Percentiles rank a stretch among this genome's conserved stretches.
Conservation (phyloP, 2,329 filamentous ascomycete genomes). For the Colletotrichum spinosum region DNA sequence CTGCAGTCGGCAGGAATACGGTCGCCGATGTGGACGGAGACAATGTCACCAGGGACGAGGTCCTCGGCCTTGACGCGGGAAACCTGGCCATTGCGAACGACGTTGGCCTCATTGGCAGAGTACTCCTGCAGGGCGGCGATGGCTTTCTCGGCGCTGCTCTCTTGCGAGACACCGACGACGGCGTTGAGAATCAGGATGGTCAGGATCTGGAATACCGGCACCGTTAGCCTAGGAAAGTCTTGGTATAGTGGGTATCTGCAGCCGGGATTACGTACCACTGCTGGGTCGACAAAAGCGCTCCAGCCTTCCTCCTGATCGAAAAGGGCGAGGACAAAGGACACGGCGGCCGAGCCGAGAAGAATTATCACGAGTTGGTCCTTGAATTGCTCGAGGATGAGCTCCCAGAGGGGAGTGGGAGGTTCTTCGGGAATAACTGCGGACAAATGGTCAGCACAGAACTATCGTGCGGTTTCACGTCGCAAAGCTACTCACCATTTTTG, state of each 20-base stretch:
- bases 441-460: slow-evolving; percentile 35
- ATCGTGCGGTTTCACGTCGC: slow-evolving; percentile 20
- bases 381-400: slow-evolving; percentile 97
- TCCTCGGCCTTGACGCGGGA: slow-evolving; percentile 94
- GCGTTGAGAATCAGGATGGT: slow-evolving; percentile 97
- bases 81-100: slow-evolving; percentile 84
- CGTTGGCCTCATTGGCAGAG: slow-evolving; percentile 97
- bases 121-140: slow-evolving; percentile 99
- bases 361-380: slow-evolving; percentile 99
- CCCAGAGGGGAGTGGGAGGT: slow-evolving; percentile 94
- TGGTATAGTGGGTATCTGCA: slow-evolving; percentile 30
- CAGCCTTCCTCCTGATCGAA: slow-evolving; percentile 94
- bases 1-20: slow-evolving; percentile 96
- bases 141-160: slow-evolving; percentile 98
- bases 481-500: slow-evolving; percentile 68
- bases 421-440: slow-evolving; percentile 77
- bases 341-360: slow-evolving; percentile 88
- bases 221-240: slow-evolving; percentile 37
- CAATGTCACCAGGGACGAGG: slow-evolving; percentile 92
- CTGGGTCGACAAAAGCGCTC: slow-evolving; percentile 97
- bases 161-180: slow-evolving; percentile 96
- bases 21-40: slow-evolving; percentile 90
- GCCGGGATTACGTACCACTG: slow-evolving; percentile 75
- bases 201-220: slow-evolving; percentile 74
- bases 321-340: slow-evolving; percentile 92